These are phyloP conservation scores for Sicyos baderoa DNA, from an alignment of 306 rosid genomes.

Conservation along the genomic window DNA sequence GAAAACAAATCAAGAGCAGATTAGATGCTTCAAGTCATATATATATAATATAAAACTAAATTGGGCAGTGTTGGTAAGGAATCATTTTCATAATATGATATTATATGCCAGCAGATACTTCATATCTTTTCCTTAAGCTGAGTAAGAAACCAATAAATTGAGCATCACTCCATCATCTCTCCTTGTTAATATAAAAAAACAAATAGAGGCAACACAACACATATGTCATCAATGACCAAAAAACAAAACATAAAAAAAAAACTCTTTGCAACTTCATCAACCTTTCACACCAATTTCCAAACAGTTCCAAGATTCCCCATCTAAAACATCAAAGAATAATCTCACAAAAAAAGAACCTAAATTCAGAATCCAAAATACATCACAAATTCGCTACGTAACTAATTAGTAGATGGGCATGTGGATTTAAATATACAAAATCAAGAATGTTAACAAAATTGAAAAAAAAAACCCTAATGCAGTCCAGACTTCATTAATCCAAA, in stretches of 20 bases:
- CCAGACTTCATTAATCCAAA: not conserved
- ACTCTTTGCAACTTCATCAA: not conserved
- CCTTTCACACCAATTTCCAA: not conserved
- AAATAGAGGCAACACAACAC: not conserved
- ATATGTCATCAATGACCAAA: slow-evolving; percentile 1
- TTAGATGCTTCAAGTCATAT: not conserved
- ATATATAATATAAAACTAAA: not conserved
- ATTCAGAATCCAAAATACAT: no score
- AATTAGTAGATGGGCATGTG: not conserved
- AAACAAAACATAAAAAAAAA: not conserved
- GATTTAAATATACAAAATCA: not conserved
- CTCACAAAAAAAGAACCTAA: not conserved
- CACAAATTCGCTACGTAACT: not conserved
- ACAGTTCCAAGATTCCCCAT: slow-evolving; percentile 7
- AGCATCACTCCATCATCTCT: not conserved
- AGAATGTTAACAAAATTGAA: not conserved
- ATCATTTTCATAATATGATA: not conserved
- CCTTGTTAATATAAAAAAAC: not conserved
- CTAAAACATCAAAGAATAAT: slow-evolving; percentile 2
- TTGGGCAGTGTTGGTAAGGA: not conserved
- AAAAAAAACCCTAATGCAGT: not conserved
- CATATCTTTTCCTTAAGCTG: slow-evolving; percentile 2
- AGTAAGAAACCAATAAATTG: slow-evolving; percentile 6
- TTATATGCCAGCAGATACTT: not conserved
- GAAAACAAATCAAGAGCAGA: slow-evolving; percentile 2